Conservation (phyloP, 352 stramenopile species). For the Phytophthora megakarya region DNA sequence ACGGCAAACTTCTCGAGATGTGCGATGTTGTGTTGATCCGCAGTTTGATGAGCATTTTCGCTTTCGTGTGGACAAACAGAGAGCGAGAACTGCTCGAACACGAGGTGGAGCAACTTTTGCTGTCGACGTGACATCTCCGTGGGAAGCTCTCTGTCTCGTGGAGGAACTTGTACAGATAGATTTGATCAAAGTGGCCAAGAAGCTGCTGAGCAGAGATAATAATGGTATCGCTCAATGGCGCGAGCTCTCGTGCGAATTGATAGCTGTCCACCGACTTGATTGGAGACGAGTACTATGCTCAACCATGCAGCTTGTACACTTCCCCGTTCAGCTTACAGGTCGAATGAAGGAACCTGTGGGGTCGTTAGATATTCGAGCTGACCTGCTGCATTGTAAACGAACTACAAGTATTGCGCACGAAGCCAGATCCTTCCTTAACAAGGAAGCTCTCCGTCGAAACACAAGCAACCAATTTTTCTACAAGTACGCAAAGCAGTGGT, state of each 20-base stretch:
- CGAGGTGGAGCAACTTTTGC: constrained; percentile 43
- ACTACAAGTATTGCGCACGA: constrained; percentile 51
- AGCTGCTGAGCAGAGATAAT: constrained; percentile 33
- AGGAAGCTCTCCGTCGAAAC: constrained; percentile 59
- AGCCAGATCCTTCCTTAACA: constrained; percentile 51
- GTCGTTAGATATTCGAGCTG: constrained; percentile 68
- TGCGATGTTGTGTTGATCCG: constrained; percentile 61
- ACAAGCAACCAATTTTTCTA: constrained; percentile 70
- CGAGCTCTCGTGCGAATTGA: constrained; percentile 57
- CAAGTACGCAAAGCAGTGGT: constrained; percentile 86
- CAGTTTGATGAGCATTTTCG: constrained; percentile 75
- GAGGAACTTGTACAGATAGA: constrained; percentile 67
- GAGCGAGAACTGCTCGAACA: constrained; percentile 23
- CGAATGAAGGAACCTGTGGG: constrained; percentile 74
- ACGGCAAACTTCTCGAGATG: constrained; percentile 47
- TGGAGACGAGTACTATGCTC: constrained; percentile 82
- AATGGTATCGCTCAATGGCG: constrained; percentile 35
- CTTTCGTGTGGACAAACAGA: constrained; percentile 51
- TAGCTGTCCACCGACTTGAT: constrained; percentile 73
- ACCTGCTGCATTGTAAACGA: constrained; percentile 66
- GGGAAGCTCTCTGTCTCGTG: constrained; percentile 70
- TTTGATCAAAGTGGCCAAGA: constrained; percentile 67
- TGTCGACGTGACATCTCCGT: constrained; percentile 64
- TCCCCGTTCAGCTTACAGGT: constrained; percentile 65
- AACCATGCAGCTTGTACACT: constrained; percentile 67